Conservation (phyloP, 2,329 filamentous ascomycete genomes). For the Ceratocystis albifundus region DNA sequence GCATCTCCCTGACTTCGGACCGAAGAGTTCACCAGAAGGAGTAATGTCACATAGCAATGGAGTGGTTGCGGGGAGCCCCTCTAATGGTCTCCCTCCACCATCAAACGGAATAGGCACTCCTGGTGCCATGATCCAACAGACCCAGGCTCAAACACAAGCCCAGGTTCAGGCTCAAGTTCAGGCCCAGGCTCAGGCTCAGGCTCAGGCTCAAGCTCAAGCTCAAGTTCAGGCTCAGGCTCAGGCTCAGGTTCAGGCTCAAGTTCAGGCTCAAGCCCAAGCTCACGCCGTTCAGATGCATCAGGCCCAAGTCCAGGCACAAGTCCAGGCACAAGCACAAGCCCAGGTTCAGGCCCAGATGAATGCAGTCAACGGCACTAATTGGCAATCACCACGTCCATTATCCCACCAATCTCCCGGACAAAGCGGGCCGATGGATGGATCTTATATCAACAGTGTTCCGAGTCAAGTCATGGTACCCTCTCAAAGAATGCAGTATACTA, state of each 20-base stretch:
- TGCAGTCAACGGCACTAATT: slow-evolving; percentile 3
- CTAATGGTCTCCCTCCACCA: slow-evolving; percentile 5
- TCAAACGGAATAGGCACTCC: slow-evolving; percentile 11
- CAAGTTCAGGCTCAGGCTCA: slow-evolving; percentile 13
- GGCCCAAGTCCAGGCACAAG: not conserved
- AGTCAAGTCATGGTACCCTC: slow-evolving; percentile 15
- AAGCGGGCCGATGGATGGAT: slow-evolving; percentile 9
- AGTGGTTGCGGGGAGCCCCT: not conserved
- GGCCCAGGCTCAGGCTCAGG: not conserved
- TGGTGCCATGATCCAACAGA: slow-evolving; percentile 12
- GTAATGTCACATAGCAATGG: slow-evolving; percentile 8
- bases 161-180: slow-evolving; percentile 11
- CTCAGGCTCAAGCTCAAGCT: not conserved
- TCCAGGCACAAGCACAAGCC: slow-evolving; percentile 11
- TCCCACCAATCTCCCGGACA: slow-evolving; percentile 14
- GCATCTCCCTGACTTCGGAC: slow-evolving; percentile 60
- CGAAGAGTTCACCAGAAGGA: slow-evolving; percentile 14
- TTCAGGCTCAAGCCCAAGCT: slow-evolving; percentile 3
- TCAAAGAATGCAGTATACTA: slow-evolving; percentile 16
- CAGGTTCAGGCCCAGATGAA: slow-evolving; percentile 17
- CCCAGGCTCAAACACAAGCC: slow-evolving; percentile 1
- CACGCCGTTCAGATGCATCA: no score
- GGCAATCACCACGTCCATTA: slow-evolving; percentile 16
- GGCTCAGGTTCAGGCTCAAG: slow-evolving; percentile 3
- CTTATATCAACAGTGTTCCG: slow-evolving; percentile 8